Base-by-base conservation (phyloP, 306 rosid genomes). In the Macrotyloma uniflorum region DNA sequence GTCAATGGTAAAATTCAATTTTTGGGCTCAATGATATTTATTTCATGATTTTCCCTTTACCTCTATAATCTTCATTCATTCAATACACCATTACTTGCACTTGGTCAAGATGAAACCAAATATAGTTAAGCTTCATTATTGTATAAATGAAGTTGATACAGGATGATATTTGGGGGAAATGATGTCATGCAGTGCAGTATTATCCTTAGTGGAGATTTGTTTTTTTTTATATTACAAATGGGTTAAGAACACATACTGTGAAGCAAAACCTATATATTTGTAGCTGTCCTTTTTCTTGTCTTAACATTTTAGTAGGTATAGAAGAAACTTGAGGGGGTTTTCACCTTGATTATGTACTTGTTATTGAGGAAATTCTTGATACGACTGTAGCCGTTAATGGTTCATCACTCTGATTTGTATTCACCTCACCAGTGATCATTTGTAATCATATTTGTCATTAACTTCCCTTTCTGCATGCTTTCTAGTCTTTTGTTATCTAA, bases 401-500 rank as follows among this genome's bases (percentile, higher is more conserved):
- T 76, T 59, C 54, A 51, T 63, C 28, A 33, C 33, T 33, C n/a
- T 7, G 55, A 42, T 62, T 75, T 62, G 32, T 61, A 10, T 53
- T 36, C 22, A 40, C 46, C 42, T 8, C 35, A 42, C 5, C 32
- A 12, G 0, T 36, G 42, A 63, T 66, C 59, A 65, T 58, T n/a
- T 72, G 58, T 66, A 66, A 65, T 72, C 35, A 57, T 14, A 57
- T 83, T 65, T 76, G 83, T 50, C 74, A 38, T 70, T 50, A 53
- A 30, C 18, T 73, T 63, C 54, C 33, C 70, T 75, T 78, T 43
- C 30, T 32, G 63, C 45, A 42, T 66, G 62, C 26, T 75, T 82
- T 67, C 38, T 55, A 49, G 55, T 53, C 65, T 50, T 78, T 36
- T n/a, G 70, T 74, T 55, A 40, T 74, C 65, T 38, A 42, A 22